Conservation (phyloP, 208 protist genomes). For the Trypanosoma brucei region DNA sequence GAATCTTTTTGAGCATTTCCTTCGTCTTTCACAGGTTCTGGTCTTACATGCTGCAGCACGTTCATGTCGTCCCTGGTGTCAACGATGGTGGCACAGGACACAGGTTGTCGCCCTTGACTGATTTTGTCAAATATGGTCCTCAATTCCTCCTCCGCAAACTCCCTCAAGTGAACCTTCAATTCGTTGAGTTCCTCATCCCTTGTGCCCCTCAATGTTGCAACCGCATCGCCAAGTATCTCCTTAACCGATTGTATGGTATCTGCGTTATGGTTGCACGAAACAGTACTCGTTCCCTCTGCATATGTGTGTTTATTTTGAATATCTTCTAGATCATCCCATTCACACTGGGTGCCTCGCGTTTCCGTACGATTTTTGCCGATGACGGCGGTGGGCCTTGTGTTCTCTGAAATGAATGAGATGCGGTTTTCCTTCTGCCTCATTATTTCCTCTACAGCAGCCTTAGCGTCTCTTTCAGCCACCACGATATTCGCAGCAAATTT, state of each 20-base stretch:
- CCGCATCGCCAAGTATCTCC: constrained; percentile 11
- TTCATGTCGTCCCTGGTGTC: constrained; percentile 1
- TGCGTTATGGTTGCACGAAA: constrained; percentile 5
- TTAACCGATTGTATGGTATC: constrained; percentile 9
- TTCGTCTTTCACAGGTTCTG: not conserved
- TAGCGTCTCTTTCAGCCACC: not conserved
- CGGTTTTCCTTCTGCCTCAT: not conserved
- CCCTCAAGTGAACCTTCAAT: constrained; percentile 38
- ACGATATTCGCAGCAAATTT: constrained; percentile 11
- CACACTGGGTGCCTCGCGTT: not conserved
- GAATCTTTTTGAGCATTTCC: constrained; percentile 2
- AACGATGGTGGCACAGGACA: not conserved
- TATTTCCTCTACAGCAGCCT: constrained; percentile 1
- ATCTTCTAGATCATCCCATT: not conserved
- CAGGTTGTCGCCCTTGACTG: constrained; percentile 24
- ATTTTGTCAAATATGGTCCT: constrained; percentile 45
- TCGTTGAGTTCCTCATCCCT: constrained; percentile 39
- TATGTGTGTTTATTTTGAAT: not conserved
- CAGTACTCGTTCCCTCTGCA: not conserved
- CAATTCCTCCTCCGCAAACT: constrained; percentile 47
- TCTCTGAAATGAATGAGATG: not conserved
- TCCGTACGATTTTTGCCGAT: not conserved
- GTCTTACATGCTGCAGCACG: not conserved
- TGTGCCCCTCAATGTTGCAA: constrained; percentile 22
- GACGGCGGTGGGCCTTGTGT: not conserved